Evolutionary conservation across 192 early-diverging fungal species (phyloP).

Genomic region (Thoreauomyces humboldtii): DNA sequence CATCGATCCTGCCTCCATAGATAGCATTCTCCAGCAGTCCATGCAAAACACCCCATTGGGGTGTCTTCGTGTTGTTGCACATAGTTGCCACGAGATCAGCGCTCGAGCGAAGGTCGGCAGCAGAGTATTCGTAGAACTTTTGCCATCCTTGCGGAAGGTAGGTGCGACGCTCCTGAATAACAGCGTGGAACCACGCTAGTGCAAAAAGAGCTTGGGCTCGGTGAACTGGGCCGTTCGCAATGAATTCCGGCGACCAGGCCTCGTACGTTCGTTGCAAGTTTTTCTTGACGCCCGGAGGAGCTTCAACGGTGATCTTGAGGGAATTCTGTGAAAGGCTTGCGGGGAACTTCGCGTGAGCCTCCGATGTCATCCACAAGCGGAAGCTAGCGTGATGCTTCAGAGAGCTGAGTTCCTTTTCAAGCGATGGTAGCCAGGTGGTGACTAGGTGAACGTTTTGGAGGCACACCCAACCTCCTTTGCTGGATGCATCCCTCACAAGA

Average conservation of each 20-base stretch:
- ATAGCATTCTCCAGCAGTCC: slow-evolving; percentile 57
- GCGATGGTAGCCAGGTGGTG: slow-evolving; percentile 46
- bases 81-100: slow-evolving; percentile 47
- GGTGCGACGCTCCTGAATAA: slow-evolving; percentile 56
- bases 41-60: slow-evolving; percentile 50
- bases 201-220: slow-evolving; percentile 58
- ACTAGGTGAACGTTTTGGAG: slow-evolving; percentile 62
- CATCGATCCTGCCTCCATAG: slow-evolving; percentile 62
- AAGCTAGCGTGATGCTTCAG: slow-evolving; percentile 42
- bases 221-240: slow-evolving; percentile 36
- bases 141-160: slow-evolving; percentile 66
- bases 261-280: slow-evolving; percentile 54
- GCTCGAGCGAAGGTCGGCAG: slow-evolving; percentile 53
- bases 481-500: slow-evolving; percentile 28
- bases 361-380: slow-evolving; percentile 57
- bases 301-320: slow-evolving; percentile 57
- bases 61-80: slow-evolving; percentile 31
- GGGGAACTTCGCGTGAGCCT: slow-evolving; percentile 54
- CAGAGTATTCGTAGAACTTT: slow-evolving; percentile 63
- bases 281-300: slow-evolving; percentile 60
- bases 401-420: slow-evolving; percentile 51
- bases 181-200: slow-evolving; percentile 60
- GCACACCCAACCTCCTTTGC: slow-evolving; percentile 50
- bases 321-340: slow-evolving; percentile 43
- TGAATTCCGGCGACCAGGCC: slow-evolving; percentile 48